Evolutionary conservation across 75 land plant genomes (phyloP), one percentile per base, ranked within the genome.

Genomic region (Sequoiadendron giganteum): DNA sequence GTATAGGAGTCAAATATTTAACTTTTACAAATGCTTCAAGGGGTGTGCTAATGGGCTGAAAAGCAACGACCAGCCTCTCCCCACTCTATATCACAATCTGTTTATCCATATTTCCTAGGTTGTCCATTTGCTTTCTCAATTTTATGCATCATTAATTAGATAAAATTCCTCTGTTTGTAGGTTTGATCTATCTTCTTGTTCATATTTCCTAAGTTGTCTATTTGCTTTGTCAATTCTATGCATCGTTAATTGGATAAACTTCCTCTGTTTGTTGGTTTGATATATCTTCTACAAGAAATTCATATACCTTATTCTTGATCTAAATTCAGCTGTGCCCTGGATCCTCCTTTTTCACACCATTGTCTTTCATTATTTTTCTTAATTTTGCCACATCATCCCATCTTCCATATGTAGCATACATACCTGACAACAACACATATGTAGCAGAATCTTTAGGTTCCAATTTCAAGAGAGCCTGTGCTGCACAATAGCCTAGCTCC

Each of bases 361-460:
- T 84, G 39, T 45, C 88, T 80, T 85, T 47, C 88, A 85, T 85
- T 43, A 80, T 10, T 84, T 87, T 85, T 19, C 88, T 85, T 18
- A 47, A 40, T 4, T 47, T 82, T 82, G 13, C 84, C 49, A 82
- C 84, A 83, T 86, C 49, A 54, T 80, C 36, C 88, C 88, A 87
- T 43, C 54, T 80, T 36, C 88, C 87, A 85, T 49, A 88, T 18
- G 52, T 42, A 80, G 89, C 85, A 87, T 55, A 89, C 1, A 89
- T 89, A 48, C 83, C 82, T 83, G 90, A 89, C 32, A 89, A 86
- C 52, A 58, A 11, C 45, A 89, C 85, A 83, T 83, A 83, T 9
- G 86, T 84, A 30, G 42, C 90, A 36, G 89, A 65, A 87, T 89
- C 49, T 3, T 87, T 85, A 52, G 88, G 85, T n/a, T 88, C 85